Percentiles rank a stretch among this genome's conserved stretches.
These are phyloP conservation scores for Alternaria incomplexa DNA, from an alignment of 2,329 filamentous ascomycete species.

Conservation along the genomic window DNA sequence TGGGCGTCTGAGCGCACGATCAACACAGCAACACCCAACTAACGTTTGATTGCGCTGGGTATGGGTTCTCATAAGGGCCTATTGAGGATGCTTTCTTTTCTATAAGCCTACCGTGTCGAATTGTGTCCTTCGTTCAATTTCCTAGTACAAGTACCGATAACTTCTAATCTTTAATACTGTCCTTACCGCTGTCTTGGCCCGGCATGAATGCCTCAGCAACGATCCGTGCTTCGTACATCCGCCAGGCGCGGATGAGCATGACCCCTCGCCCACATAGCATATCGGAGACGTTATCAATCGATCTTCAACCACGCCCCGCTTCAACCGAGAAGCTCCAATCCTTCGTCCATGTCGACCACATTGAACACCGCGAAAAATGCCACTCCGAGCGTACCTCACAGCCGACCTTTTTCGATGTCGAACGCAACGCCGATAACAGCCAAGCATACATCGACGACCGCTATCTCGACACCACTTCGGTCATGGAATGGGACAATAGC, in stretches of 20 bases:
- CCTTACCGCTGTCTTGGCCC: neutral
- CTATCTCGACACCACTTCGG: neutral
- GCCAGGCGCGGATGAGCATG: slow-evolving; percentile 27
- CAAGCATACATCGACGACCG: neutral
- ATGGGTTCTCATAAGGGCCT: neutral
- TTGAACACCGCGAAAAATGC: slow-evolving; percentile 30
- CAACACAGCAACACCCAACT: neutral
- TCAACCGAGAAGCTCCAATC: slow-evolving; percentile 22
- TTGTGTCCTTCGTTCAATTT: neutral
- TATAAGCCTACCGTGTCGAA: neutral
- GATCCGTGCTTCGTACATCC: slow-evolving; percentile 35
- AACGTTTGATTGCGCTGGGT: neutral
- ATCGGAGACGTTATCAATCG: neutral
- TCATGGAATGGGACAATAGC: slow-evolving; percentile 2
- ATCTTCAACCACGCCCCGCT: slow-evolving; percentile 24
- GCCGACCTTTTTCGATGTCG: slow-evolving; percentile 4
- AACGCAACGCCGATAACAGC: neutral
- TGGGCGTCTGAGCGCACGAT: neutral
- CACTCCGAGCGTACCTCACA: slow-evolving; percentile 19
- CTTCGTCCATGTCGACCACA: slow-evolving; percentile 27
- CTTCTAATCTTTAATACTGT: slow-evolving; percentile 3
- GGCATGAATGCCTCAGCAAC: slow-evolving; percentile 41
- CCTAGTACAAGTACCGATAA: slow-evolving; percentile 11
- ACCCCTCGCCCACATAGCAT: slow-evolving; percentile 8
- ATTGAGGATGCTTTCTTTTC: neutral